phyloP scores from a whole-genome alignment of 2,329 filamentous ascomycete genomes.

The Cytospora paraplurivora region DNA sequence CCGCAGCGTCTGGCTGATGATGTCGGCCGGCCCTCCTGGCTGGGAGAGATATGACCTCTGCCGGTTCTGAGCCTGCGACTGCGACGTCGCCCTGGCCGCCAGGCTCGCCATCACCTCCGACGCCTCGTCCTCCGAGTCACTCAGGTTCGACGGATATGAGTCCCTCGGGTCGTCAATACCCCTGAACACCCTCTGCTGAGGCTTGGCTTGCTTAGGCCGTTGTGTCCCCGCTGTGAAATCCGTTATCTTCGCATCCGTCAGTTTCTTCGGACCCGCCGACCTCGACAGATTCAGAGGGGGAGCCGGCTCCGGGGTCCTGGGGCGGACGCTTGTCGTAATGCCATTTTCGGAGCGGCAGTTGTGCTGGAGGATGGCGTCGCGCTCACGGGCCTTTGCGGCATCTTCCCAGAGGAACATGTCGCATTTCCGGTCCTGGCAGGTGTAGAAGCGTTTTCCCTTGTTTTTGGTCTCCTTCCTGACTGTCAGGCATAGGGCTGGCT shows the following conservation, averaged over 20 bases:
- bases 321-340: slow-evolving; percentile 21
- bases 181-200: slow-evolving; percentile 21
- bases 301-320: slow-evolving; percentile 20
- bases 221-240: neutral
- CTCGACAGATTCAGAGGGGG: slow-evolving; percentile 13
- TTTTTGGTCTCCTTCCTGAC: slow-evolving; percentile 44
- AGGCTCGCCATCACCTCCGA: neutral
- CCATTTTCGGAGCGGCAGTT: slow-evolving; percentile 28
- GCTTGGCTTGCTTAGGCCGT: neutral
- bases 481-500: slow-evolving; percentile 39
- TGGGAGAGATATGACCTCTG: slow-evolving; percentile 6
- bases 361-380: slow-evolving; percentile 26
- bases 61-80: neutral
- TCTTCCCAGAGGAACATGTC: slow-evolving; percentile 50
- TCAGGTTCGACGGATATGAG: neutral
- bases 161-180: slow-evolving; percentile 14
- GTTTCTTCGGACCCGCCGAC: neutral
- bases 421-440: slow-evolving; percentile 44
- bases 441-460: slow-evolving; percentile 47
- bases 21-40: neutral
- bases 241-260: slow-evolving; percentile 9
- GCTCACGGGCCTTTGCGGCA: slow-evolving; percentile 39
- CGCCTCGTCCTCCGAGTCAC: slow-evolving; percentile 21
- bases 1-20: slow-evolving; percentile 16
- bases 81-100: neutral